Conservation (phyloP, 1,284 basidiomycete species). For the Cutaneotrichosporon sp. region DNA sequence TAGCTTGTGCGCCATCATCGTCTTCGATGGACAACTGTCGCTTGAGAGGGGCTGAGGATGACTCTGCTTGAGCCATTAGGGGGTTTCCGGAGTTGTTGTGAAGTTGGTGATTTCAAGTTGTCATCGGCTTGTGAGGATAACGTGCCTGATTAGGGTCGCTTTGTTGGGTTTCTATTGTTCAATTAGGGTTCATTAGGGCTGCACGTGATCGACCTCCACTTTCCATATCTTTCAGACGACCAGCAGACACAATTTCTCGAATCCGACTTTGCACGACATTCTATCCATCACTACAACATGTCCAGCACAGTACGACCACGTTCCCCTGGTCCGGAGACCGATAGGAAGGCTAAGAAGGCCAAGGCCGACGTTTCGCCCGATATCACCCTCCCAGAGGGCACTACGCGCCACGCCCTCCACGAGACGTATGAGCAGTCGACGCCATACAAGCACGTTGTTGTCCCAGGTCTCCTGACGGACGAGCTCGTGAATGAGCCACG, state of each 20-base stretch:
- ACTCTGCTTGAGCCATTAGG: constrained; percentile 10
- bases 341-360: constrained; percentile 31
- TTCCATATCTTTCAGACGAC: neutral
- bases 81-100: neutral
- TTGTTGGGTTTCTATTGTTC: neutral
- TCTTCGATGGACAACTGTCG: constrained; percentile 7
- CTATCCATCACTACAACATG: constrained; percentile 26
- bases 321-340: constrained; percentile 24
- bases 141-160: neutral
- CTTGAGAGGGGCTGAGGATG: constrained; percentile 9
- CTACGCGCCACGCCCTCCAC: constrained; percentile 27
- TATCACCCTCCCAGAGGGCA: constrained; percentile 34
- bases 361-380: constrained; percentile 24
- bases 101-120: neutral
- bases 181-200: neutral
- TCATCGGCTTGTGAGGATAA: neutral
- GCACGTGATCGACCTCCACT: constrained; percentile 16
- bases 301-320: constrained; percentile 33
- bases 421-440: constrained; percentile 61
- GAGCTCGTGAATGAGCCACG: constrained; percentile 61
- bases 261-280: neutral
- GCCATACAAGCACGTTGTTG: constrained; percentile 82
- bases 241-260: constrained; percentile 5
- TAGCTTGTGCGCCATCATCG: constrained; percentile 1
- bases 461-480: constrained; percentile 81